phyloP scores from a whole-genome alignment of 495 filamentous ascomycete species.

The Talaromyces nanjingensis region DNA sequence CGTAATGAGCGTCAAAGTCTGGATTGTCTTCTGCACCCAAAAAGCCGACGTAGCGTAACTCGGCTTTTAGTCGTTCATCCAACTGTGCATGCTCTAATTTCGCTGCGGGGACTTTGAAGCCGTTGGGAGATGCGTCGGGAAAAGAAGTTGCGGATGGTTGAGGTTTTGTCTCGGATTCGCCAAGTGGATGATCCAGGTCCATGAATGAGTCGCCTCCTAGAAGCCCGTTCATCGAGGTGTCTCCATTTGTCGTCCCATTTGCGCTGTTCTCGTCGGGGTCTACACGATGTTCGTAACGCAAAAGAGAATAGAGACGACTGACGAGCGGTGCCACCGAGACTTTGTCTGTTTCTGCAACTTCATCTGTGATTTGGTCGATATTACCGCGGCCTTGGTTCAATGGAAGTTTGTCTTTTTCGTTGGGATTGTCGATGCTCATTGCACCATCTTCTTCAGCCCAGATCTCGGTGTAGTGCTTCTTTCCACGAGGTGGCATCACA shows the following conservation, averaged over 20 bases:
- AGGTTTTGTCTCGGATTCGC: slow-evolving; percentile 38
- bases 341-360: slow-evolving; percentile 77
- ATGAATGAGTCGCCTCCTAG: slow-evolving; percentile 48
- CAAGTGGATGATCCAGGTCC: slow-evolving; percentile 36
- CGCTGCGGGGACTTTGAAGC: slow-evolving; percentile 47
- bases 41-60: slow-evolving; percentile 91
- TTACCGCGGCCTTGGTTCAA: slow-evolving; percentile 77
- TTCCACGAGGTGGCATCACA: slow-evolving; percentile 77
- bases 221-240: slow-evolving; percentile 34
- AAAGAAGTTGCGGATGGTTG: slow-evolving; percentile 69
- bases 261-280: slow-evolving; percentile 49
- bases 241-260: slow-evolving; percentile 51
- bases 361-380: slow-evolving; percentile 80
- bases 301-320: slow-evolving; percentile 70
- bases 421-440: slow-evolving; percentile 57
- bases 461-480: slow-evolving; percentile 75
- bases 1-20: slow-evolving; percentile 82
- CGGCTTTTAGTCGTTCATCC: slow-evolving; percentile 83
- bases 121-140: slow-evolving; percentile 57
- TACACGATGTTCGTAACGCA: slow-evolving; percentile 74
- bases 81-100: slow-evolving; percentile 78
- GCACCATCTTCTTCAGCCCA: slow-evolving; percentile 91
- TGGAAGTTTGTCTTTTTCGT: slow-evolving; percentile 55
- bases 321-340: slow-evolving; percentile 84
- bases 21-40: slow-evolving; percentile 60